Percentiles rank a stretch among this genome's conserved stretches.
phyloP scores from a whole-genome alignment of 805 yeast species.

The Hanseniaspora singularis region DNA sequence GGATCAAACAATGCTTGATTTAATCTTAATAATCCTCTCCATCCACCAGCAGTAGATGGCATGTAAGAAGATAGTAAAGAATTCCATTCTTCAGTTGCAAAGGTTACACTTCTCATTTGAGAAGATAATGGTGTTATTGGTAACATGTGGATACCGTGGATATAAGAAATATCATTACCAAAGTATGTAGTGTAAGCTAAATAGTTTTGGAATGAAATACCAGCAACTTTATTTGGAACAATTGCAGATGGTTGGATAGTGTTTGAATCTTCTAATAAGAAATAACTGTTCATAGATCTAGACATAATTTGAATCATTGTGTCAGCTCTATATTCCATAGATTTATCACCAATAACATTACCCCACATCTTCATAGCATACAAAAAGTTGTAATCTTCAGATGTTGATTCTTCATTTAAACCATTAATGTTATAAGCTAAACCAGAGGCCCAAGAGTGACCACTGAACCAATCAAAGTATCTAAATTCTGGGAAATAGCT shows the following conservation, averaged over 20 bases:
- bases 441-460: slow-evolving; percentile 71
- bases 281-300: slow-evolving; percentile 35
- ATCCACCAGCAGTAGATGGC: slow-evolving; percentile 38
- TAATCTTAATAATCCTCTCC: slow-evolving; percentile 44
- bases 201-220: slow-evolving; percentile 62
- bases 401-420: slow-evolving; percentile 56
- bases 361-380: slow-evolving; percentile 65
- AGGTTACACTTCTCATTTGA: slow-evolving; percentile 39
- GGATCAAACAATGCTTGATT: slow-evolving; percentile 38
- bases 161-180: slow-evolving; percentile 49
- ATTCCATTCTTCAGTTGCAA: slow-evolving; percentile 51
- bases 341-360: slow-evolving; percentile 38
- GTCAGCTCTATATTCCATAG: slow-evolving; percentile 43
- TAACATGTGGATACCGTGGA: slow-evolving; percentile 70
- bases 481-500: slow-evolving; percentile 51
- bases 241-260: slow-evolving; percentile 27
- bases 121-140: slow-evolving; percentile 56
- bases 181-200: slow-evolving; percentile 64
- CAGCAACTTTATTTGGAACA: slow-evolving; percentile 55
- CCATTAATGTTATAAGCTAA: slow-evolving; percentile 52
- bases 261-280: slow-evolving; percentile 15
- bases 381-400: slow-evolving; percentile 60
- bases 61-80: slow-evolving; percentile 34
- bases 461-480: slow-evolving; percentile 57
- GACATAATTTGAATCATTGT: slow-evolving; percentile 50